Evolutionary conservation across 495 filamentous ascomycete genomes (phyloP).

Genomic region (Aspergillus biplanus): DNA sequence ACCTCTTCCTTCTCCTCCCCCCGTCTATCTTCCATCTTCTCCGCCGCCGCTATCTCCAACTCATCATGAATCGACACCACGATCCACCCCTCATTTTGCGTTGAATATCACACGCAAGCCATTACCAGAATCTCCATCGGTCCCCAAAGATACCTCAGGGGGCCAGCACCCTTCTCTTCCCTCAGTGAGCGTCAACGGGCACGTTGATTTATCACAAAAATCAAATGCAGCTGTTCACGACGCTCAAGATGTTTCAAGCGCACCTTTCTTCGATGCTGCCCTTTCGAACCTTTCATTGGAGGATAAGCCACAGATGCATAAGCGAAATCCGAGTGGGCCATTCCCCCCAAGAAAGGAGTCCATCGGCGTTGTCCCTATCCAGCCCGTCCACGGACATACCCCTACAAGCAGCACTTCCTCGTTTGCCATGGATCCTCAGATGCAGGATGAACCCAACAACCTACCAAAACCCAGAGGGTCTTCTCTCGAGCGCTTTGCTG

Average conservation of each 20-base stretch:
- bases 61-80: slow-evolving; percentile 31
- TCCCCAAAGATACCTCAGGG: slow-evolving; percentile 24
- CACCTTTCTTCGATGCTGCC: slow-evolving; percentile 29
- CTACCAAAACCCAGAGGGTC: slow-evolving; percentile 31
- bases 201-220: slow-evolving; percentile 34
- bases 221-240: slow-evolving; percentile 40
- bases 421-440: slow-evolving; percentile 39
- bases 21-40: slow-evolving; percentile 47
- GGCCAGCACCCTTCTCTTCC: slow-evolving; percentile 45
- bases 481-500: slow-evolving; percentile 30
- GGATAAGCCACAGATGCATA: slow-evolving; percentile 36
- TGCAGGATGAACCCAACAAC: slow-evolving; percentile 29
- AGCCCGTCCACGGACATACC: slow-evolving; percentile 34
- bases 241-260: slow-evolving; percentile 29
- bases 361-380: slow-evolving; percentile 21
- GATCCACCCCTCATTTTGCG: slow-evolving; percentile 27
- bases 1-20: slow-evolving; percentile 43
- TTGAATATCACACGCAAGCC: slow-evolving; percentile 36
- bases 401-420: slow-evolving; percentile 47
- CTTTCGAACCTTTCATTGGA: slow-evolving; percentile 40
- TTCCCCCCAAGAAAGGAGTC: slow-evolving; percentile 50
- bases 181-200: slow-evolving; percentile 45
- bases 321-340: slow-evolving; percentile 46
- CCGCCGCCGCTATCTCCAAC: slow-evolving; percentile 36
- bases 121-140: slow-evolving; percentile 22